Evolutionary conservation across 2,329 filamentous ascomycete genomes (phyloP).

Genomic region (Pyricularia pennisetigena): DNA sequence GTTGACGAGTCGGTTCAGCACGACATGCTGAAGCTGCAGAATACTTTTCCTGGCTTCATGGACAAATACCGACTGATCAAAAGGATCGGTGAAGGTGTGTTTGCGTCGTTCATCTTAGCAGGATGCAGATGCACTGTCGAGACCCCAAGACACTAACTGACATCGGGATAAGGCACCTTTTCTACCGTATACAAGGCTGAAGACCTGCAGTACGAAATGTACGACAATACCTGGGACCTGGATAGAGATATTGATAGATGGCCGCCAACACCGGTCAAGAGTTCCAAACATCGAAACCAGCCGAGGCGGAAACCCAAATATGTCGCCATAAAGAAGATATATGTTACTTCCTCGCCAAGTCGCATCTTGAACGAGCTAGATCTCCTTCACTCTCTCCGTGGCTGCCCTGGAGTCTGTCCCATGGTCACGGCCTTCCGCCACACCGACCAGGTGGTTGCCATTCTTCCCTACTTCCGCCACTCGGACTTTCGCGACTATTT

Average conservation of each 20-base stretch:
- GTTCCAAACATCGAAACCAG: constrained; percentile 17
- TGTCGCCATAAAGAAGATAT: constrained; percentile 98
- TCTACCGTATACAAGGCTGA: constrained; percentile 99
- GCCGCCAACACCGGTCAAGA: constrained; percentile 19
- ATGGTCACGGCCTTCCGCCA: constrained; percentile 95
- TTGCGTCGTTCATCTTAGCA: neutral
- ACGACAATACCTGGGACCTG: constrained; percentile 80
- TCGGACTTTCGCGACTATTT: constrained; percentile 94
- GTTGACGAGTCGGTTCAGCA: constrained; percentile 62
- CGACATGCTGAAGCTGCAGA: constrained; percentile 80
- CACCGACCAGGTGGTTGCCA: constrained; percentile 88
- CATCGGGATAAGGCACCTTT: constrained; percentile 63
- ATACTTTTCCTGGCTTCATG: constrained; percentile 74
- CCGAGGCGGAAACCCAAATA: constrained; percentile 54
- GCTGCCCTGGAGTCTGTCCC: constrained; percentile 80
- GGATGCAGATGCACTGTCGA: neutral
- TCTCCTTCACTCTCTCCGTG: constrained; percentile 75
- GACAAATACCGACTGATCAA: constrained; percentile 85
- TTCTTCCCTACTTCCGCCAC: constrained; percentile 92
- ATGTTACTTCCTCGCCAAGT: constrained; percentile 88
- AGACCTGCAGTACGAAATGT: constrained; percentile 75
- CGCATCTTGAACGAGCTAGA: constrained; percentile 96
- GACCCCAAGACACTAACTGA: constrained; percentile 6
- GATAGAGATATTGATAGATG: constrained; percentile 57
- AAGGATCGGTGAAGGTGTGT: constrained; percentile 84